Base-by-base conservation (phyloP, 2,329 filamentous ascomycete genomes). In the Chlorencoelia australis region DNA sequence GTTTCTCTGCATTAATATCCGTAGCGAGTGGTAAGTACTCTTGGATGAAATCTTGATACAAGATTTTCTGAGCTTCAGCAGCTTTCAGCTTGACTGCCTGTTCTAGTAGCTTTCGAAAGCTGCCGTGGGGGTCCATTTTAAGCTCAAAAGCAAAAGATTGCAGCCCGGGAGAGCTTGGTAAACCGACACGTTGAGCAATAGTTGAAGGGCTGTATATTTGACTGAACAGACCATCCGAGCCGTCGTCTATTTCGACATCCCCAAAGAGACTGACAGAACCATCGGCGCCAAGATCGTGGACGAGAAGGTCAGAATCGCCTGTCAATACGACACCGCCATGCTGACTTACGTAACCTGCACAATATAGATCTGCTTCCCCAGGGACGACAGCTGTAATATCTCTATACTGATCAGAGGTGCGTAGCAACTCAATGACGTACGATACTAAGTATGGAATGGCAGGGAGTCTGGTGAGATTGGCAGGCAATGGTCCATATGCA, bases 281-380 rank as follows among this genome's bases (percentile, higher is more conserved):
- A 1, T 67, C 45, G 0, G 53, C 32, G 0, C 78, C 79, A 7
- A 89, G 66, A 40, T 85, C 70, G 53, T 88, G 79, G 0, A 89
- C 68, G 1, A 94, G 63, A 7, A 95, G 67, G 53, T 96, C 89
- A 0, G 87, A 93, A 51, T 96, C 89, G n/a, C 76, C 79, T 0
- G 86, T 93, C 5, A 95, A 59, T 10, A 86, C 69, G 2, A 66
- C 63, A 1, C 73, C 74, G 2, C 68, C 65, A 19, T 65, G 53
- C 2, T 62, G 44, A n/a, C 65, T 66, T 5, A 83, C 68, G 35
- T 76, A 67, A 10, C 68, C 60, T 3, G 85, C 86, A 55, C 87
- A 94, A 60, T 75, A 91, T 16, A 68, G 60, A 54, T 96, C 89
- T 1, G 89, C 89, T 59, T 96, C 89, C 1, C 83, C 87, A 0